Base-by-base conservation (phyloP, 2,329 filamentous ascomycete genomes). In the Aspergillus thermomutatus region DNA sequence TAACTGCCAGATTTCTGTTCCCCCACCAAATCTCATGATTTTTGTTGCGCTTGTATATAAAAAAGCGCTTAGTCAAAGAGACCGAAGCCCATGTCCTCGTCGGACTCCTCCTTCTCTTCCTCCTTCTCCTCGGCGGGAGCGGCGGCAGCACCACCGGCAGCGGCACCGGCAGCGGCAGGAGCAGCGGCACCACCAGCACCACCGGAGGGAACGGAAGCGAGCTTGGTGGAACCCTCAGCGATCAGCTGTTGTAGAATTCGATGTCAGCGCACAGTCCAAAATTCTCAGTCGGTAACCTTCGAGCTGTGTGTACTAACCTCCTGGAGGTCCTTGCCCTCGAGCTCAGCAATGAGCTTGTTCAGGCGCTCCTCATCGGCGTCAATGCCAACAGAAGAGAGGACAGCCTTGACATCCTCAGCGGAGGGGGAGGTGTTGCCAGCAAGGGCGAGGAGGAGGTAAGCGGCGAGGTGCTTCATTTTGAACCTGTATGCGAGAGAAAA, bases 391-490 rank as follows among this genome's bases (percentile, higher is more conserved):
- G 93, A 90, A 74, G 87, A 86, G 77, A 99, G 91, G 73, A 99
- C 92, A 64, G 75, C 77, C 84, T 90, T 94, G 86, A 99, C 82
- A 77, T 97, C 92, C 68, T 80, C 79, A 72, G 90, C 91, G 66
- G 90, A 92, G 72, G 94, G 94, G 65, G 87, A 87, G 83, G 85
- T 61, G 87, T 97, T 97, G 82, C 94, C 94, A 79, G 86, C 93
- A 71, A 97, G 89, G 83, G 83, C 82, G 80, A 97, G 91, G 77
- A 99, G 93, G 77, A 99, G 92, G 87, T 96, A 97, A 79, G 94
- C 93, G 79, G 94, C 94, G 84, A 99, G 89, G 84, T 97, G 89
- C 92, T 99, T 97, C 94, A 99, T 97, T 91, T 88, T 96, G 79
- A 75, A 70, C 69, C 63, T 60, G 50, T 52, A 26, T 41, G 55